Base-by-base conservation (phyloP, 192 early-diverging fungal species). In the Coemansia nantahalensis region DNA sequence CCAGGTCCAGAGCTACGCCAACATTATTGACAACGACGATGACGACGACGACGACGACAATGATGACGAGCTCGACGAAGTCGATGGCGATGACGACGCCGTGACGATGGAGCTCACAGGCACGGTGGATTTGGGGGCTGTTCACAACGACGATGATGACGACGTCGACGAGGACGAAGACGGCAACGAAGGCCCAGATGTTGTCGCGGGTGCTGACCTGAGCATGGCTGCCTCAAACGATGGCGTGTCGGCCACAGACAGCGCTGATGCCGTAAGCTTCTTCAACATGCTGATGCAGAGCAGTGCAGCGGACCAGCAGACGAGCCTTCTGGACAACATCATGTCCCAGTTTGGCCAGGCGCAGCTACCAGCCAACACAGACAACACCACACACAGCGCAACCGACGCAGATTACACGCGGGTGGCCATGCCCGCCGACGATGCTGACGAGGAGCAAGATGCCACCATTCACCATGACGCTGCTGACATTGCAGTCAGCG, bases 291-390 rank as follows among this genome's bases (percentile, higher is more conserved):
- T 74, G 12, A 45, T 74, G 38, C 70, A 74, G 22, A 42, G 39
- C 9, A 74, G 39, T 21, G 24, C 32, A 2, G 21, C 26, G 11
- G 42, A 43, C 1, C 62, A 74, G 28, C 52, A 66, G 2, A 62
- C 63, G n/a, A 62, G 70, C 36, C 51, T 74, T 18, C 49, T 74
- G 22, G 70, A 74, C 38, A 74, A 62, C 36, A 74, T 74, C 14
- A 62, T 74, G 5, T 62, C 54, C 12, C 62, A 73, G 62, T 62
- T 62, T 36, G 55, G 55, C 28, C 17, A 59, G 4, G 51, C 31
- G 1, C 62, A 53, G 50, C 57, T 48, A 26, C 12, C 48, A 9
- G 32, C 24, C 6, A 24, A 52, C 8, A 11, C 34, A 13, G 52
- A 48, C 16, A 39, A 42, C 35, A 54, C 36, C n/a, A 10, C 18